Evolutionary conservation across 73 alveolate genomes (phyloP).

Genomic region (Paramecium sonneborni): DNA sequence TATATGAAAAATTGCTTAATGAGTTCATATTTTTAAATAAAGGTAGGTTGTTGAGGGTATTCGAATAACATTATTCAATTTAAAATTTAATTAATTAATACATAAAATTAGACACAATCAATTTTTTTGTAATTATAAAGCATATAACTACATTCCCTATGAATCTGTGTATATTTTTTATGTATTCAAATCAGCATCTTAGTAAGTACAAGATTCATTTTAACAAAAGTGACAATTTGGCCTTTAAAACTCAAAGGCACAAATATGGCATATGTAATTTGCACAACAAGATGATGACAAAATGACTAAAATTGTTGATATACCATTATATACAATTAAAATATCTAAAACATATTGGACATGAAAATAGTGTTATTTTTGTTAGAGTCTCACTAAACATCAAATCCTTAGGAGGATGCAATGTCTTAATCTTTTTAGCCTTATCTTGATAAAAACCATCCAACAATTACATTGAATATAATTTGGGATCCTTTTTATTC

Average conservation of each 20-base stretch:
- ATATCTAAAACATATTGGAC: slow-evolving; percentile 37
- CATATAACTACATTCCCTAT: background rate
- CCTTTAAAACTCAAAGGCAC: background rate
- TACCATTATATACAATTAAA: background rate
- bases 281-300: background rate
- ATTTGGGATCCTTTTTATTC: background rate
- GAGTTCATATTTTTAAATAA: slow-evolving; percentile 1
- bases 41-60: slow-evolving; percentile 18
- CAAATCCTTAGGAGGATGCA: background rate
- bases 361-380: background rate
- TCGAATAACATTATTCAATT: background rate
- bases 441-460: background rate
- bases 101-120: background rate
- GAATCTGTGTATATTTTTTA: slow-evolving; percentile 16
- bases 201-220: background rate
- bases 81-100: background rate
- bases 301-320: background rate
- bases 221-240: slow-evolving; percentile 39
- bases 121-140: background rate
- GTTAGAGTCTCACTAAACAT: background rate
- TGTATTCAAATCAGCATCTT: background rate
- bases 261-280: slow-evolving; percentile 27
- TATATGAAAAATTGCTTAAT: background rate
- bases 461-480: background rate
- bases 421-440: background rate